These are phyloP conservation scores for Talaromyces sp. DNA, from an alignment of 2,329 filamentous ascomycete species.

Conservation along the genomic window DNA sequence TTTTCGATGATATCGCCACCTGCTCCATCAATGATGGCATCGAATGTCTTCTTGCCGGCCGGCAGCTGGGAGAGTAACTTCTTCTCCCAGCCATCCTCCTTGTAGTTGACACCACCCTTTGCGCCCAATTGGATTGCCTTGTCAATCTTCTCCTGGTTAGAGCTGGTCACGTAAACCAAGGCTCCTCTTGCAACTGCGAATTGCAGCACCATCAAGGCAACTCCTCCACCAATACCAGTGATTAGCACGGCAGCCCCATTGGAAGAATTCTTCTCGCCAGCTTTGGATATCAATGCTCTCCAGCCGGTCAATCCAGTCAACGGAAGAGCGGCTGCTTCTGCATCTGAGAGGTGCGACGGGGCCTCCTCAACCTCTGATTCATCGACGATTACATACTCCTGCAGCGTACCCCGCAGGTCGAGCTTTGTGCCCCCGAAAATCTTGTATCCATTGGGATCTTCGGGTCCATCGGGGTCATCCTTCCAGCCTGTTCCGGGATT, in stretches of 20 bases:
- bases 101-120: constrained; percentile 76
- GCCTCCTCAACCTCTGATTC: constrained; percentile 69
- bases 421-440: constrained; percentile 53
- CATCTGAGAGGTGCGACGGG: constrained; percentile 64
- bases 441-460: constrained; percentile 44
- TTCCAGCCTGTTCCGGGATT: constrained; percentile 76
- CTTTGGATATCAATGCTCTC: constrained; percentile 79
- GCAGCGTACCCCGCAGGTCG: constrained; percentile 63
- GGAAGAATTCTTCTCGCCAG: constrained; percentile 47
- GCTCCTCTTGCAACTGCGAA: constrained; percentile 71
- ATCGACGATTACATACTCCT: constrained; percentile 65
- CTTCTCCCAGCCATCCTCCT: constrained; percentile 73
- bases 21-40: constrained; percentile 85
- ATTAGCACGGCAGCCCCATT: constrained; percentile 70
- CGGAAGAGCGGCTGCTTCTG: constrained; percentile 77
- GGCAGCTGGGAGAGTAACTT: constrained; percentile 56
- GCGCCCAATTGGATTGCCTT: constrained; percentile 68
- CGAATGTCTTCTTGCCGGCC: constrained; percentile 61
- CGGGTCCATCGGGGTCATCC: constrained; percentile 64
- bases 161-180: constrained; percentile 75
- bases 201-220: constrained; percentile 73
- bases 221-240: constrained; percentile 89
- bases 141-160: constrained; percentile 67
- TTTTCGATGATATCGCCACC: constrained; percentile 77
- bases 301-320: constrained; percentile 82